Evolutionary conservation across 1,284 basidiomycete species (phyloP).

Genomic region (Neonothopanus nambi): DNA sequence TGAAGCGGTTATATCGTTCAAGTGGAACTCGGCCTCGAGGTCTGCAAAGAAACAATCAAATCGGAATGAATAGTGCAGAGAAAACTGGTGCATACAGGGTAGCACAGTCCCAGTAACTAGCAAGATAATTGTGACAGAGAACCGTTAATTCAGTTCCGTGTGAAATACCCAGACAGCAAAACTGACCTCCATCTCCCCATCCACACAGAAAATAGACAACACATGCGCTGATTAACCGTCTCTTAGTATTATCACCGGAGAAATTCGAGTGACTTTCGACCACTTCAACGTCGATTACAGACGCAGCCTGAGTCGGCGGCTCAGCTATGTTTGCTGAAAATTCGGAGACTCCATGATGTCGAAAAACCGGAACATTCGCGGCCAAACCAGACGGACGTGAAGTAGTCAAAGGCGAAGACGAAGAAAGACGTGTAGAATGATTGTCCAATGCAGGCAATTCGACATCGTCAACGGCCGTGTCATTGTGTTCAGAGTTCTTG

Average conservation of each 20-base stretch:
- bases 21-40: constrained; percentile 48
- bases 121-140: constrained; percentile 21
- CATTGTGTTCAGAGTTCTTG: too few relatives aligned
- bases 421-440: background rate
- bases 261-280: too few relatives aligned
- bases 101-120: constrained; percentile 44
- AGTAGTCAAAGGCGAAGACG: constrained; percentile 28
- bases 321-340: constrained; percentile 9
- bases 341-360: constrained; percentile 28
- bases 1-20: constrained; percentile 52
- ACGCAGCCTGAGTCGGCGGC: constrained; percentile 10
- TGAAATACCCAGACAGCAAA: background rate
- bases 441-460: background rate
- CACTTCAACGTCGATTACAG: constrained; percentile 24
- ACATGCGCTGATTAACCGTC: constrained; percentile 45
- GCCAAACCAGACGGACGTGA: constrained; percentile 35
- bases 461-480: constrained; percentile 3
- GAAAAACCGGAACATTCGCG: constrained; percentile 30
- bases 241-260: constrained; percentile 35
- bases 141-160: constrained; percentile 22
- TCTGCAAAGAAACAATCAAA: constrained; percentile 33
- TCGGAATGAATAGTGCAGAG: background rate
- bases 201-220: constrained; percentile 55
- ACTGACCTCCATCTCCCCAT: constrained; percentile 60
- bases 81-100: constrained; percentile 35